Base-by-base conservation (phyloP, 345 rosid genomes). In the Aurinia saxatilis region DNA sequence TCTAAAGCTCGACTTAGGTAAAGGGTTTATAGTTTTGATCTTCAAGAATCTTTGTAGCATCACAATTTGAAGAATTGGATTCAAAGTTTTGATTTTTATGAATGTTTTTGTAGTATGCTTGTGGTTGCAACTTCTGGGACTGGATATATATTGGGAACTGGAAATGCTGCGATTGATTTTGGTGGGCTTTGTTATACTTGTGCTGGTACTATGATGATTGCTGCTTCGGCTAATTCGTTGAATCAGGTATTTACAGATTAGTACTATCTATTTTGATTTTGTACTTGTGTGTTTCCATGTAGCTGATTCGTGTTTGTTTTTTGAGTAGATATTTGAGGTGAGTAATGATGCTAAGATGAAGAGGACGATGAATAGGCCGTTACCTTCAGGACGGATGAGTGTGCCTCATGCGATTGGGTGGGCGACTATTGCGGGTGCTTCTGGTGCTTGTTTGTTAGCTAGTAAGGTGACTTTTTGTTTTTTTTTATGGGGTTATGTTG, bases 81-180 rank as follows among this genome's bases (percentile, higher is more conserved):
- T 52, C 21, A 19, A 18, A 7, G 31, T 13, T 9, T 5, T 13
- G 17, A 5, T 7, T 5, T 35, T 25, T 25, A n/a, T n/a, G 30
- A 50, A 14, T 60, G 29, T 8, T 68, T n/a, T 50, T 33, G 44
- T 63, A 92, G 98, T 66, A 73, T 90, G 91, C 80, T 93, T 25
- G 99, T 93, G 54, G 96, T 93, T 59, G 96, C 97, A 27, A 93
- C 99, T 45, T 93, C 99, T 52, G 99, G 99, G 7, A 93, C 97
- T 46, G 99, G 99, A 10, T 93, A 73, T 72, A 82, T 90, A 34
- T 76, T 93, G 15, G 99, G 95, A 25, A 77, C 95, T 38, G 90
- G 95, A 39, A 75, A 56, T 66, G 78, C 70, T 70, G 79, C 75
- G 5, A 64, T 92, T 52, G 90, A 86, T 73, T 60, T 86, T 12